These are phyloP conservation scores for Dothideomycetes sp. DNA, from an alignment of 2,329 filamentous ascomycete genomes.

Conservation along the genomic window DNA sequence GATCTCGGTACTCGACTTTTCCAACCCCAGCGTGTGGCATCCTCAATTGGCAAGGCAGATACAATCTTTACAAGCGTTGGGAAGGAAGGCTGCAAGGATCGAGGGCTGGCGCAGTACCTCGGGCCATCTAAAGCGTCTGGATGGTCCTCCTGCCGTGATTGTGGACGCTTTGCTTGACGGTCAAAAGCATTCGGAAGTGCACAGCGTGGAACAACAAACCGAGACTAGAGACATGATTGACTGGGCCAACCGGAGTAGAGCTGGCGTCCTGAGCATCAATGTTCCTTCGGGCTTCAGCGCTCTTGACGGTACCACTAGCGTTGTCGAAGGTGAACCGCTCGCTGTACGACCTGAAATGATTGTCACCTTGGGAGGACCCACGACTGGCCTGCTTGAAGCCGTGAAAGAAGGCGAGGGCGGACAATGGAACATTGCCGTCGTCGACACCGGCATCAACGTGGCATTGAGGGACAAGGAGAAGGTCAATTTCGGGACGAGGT, in stretches of 20 bases:
- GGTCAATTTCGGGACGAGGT: constrained; percentile 77
- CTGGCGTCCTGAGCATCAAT: constrained; percentile 77
- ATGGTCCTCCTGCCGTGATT: constrained; percentile 64
- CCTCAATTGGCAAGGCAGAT: constrained; percentile 73
- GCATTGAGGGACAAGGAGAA: constrained; percentile 78
- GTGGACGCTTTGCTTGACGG: constrained; percentile 85
- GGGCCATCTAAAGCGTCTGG: constrained; percentile 40
- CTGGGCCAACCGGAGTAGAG: constrained; percentile 83
- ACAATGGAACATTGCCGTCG: constrained; percentile 69
- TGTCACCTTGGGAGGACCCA: constrained; percentile 76
- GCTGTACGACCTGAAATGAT: constrained; percentile 75
- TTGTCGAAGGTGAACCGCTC: constrained; percentile 63
- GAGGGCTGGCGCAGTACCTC: constrained; percentile 49
- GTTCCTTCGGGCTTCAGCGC: constrained; percentile 83
- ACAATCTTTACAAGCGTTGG: constrained; percentile 58
- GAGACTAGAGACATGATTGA: constrained; percentile 82
- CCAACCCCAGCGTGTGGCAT: constrained; percentile 69
- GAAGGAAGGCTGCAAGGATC: constrained; percentile 50
- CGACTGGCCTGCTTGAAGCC: constrained; percentile 71
- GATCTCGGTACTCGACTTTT: constrained; percentile 73
- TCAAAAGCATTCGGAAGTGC: constrained; percentile 77
- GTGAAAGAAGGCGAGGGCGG: constrained; percentile 49
- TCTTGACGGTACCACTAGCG: constrained; percentile 54
- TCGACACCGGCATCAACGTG: constrained; percentile 75
- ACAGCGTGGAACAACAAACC: constrained; percentile 63